These are phyloP conservation scores for Papiliotrema terrestris DNA, from an alignment of 1,284 basidiomycete species.

Conservation along the genomic window DNA sequence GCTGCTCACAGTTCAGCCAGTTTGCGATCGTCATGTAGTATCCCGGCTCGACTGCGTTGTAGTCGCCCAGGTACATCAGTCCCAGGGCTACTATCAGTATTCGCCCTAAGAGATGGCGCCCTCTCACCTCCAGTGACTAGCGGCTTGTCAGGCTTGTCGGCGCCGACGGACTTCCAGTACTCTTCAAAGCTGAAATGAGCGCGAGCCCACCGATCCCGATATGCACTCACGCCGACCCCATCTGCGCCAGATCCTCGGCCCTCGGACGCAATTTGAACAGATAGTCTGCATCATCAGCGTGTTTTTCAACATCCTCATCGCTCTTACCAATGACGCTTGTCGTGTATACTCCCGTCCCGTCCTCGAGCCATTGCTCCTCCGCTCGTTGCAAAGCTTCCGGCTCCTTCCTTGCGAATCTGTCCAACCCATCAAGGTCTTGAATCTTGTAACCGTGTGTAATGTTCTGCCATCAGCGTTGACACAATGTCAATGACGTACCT, in stretches of 20 bases:
- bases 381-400: not conserved
- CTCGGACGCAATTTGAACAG: slow-evolving; percentile 18
- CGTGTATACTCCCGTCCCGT: slow-evolving; percentile 11
- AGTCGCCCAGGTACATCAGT: slow-evolving; percentile 10
- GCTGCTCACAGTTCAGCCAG: slow-evolving; percentile 16
- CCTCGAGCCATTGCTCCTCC: slow-evolving; percentile 5
- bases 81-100: slow-evolving; percentile 6
- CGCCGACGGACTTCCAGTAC: slow-evolving; percentile 11
- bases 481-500: not conserved
- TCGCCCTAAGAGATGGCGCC: not conserved
- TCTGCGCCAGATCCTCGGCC: slow-evolving; percentile 9
- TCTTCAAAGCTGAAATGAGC: slow-evolving; percentile 7
- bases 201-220: not conserved
- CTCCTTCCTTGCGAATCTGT: not conserved
- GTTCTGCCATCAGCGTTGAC: not conserved
- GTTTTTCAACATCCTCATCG: not conserved
- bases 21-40: slow-evolving; percentile 17
- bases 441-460: not conserved
- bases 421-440: not conserved
- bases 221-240: slow-evolving; percentile 14
- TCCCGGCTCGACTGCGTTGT: slow-evolving; percentile 6
- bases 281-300: slow-evolving; percentile 9
- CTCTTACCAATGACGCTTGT: slow-evolving; percentile 16
- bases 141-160: slow-evolving; percentile 17
- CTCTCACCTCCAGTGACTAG: slow-evolving; percentile 11